Evolutionary conservation across 495 filamentous ascomycete genomes (phyloP).

Genomic region (Entonaema liquescens): DNA sequence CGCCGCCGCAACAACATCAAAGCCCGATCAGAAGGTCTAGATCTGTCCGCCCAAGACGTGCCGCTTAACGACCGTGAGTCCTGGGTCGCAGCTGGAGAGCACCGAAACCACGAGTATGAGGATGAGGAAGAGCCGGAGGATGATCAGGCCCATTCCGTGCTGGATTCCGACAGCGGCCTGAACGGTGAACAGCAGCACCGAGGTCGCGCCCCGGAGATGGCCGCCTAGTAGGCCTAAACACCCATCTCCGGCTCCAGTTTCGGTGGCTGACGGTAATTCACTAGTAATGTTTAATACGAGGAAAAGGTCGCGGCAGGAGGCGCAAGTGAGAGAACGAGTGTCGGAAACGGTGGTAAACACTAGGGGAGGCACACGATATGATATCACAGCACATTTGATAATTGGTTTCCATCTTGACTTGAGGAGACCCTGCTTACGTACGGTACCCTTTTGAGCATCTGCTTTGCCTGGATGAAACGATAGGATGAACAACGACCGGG

Average conservation of each 20-base stretch:
- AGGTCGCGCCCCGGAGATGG: constrained; percentile 48
- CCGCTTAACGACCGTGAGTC: constrained; percentile 86
- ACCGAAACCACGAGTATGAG: constrained; percentile 63
- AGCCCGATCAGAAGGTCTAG: constrained; percentile 70
- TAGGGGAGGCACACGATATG: neutral
- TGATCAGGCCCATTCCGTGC: constrained; percentile 51
- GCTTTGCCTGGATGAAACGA: constrained; percentile 8
- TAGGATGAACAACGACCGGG: constrained; percentile 2
- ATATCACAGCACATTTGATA: neutral
- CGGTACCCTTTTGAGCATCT: neutral
- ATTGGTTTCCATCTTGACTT: neutral
- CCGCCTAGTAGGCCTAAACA: constrained; percentile 18
- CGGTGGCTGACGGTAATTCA: constrained; percentile 14
- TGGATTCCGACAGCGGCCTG: constrained; percentile 54
- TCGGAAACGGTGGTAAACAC: neutral
- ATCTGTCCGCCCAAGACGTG: constrained; percentile 84
- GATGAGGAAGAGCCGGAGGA: constrained; percentile 64
- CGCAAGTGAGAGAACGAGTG: neutral
- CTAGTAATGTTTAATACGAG: constrained; percentile 47
- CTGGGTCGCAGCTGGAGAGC: constrained; percentile 86
- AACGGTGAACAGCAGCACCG: constrained; percentile 59
- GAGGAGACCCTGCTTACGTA: neutral
- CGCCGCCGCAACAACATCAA: constrained; percentile 77
- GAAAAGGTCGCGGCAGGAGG: neutral
- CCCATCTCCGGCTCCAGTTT: constrained; percentile 3